Conservation (phyloP, 2,329 filamentous ascomycete species). For the Cryphonectria naterciae region DNA sequence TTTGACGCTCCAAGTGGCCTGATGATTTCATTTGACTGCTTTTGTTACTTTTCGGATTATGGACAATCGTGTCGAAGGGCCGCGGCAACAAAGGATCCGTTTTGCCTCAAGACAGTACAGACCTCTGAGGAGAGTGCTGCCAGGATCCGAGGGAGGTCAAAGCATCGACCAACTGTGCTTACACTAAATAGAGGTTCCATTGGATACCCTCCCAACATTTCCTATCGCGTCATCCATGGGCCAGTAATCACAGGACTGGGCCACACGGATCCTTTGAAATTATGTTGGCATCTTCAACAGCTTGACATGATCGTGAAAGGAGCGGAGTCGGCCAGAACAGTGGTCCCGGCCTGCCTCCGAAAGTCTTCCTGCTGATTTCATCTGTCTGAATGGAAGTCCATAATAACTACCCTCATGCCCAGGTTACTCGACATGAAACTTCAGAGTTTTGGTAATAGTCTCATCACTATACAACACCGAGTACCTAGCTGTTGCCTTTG, state of each 20-base stretch:
- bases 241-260: background rate
- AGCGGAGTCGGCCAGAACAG: constrained; percentile 2
- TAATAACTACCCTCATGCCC: background rate
- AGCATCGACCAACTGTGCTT: too few species aligned
- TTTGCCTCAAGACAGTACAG: too few species aligned
- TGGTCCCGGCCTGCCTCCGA: background rate
- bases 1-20: too few species aligned
- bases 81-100: too few species aligned
- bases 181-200: background rate
- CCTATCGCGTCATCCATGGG: background rate
- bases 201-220: background rate
- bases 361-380: background rate
- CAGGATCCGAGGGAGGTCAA: too few species aligned
- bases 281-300: too few species aligned
- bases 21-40: too few species aligned
- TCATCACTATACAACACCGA: background rate
- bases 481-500: background rate
- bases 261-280: background rate
- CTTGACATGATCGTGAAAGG: background rate
- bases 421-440: background rate
- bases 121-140: too few species aligned
- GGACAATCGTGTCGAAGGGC: too few species aligned
- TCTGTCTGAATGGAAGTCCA: background rate
- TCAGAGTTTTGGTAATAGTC: background rate
- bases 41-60: too few species aligned